Evolutionary conservation across 2,329 filamentous ascomycete species (phyloP), one percentile per base, ranked within the genome.

Genomic region (Apiospora hydei): DNA sequence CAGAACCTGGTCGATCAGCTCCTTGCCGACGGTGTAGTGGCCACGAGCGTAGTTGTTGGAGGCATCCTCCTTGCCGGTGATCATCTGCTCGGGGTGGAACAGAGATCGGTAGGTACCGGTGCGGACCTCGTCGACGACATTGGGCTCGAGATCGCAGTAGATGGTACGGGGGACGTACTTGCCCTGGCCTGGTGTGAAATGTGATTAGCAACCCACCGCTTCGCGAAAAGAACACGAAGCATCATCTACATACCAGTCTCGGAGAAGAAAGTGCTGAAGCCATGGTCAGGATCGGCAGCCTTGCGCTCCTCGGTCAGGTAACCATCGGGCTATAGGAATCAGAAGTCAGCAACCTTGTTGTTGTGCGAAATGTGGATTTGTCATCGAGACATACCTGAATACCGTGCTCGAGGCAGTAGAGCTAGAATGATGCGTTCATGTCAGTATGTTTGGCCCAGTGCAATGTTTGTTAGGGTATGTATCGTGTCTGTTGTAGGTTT

Each of bases 21-120:
- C 96, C 91, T 98, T 98, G 84, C 96, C 96, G 80, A 98, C 95
- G 76, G 96, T 99, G 91, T 99, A 99, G 90, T 99, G 96, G 78
- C 96, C 96, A 90, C 96, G 96, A 80, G 96, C 96, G 83, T 98
- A 98, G 92, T 99, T 99, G 93, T 99, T 99, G 79, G 96, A 98
- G 78, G 96, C 96, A 92, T 98, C 96, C 90, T 98, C 96, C 92
- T 98, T 98, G 87, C 96, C 96, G 77, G 94, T 98, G 86, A 99
- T 98, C 96, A 99, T 98, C 88, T 97, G 93, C 88, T 98, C 96
- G 73, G 96, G 96, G 89, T 98, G 96, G 92, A 98, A 98, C 77
- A 99, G 93, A 83, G 90, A 93, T 82, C 96, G 94, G 91, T 98
- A 99, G 84, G 94, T 86, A 83, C 96, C 96, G 80, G 95, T 98